These are phyloP conservation scores for Exophiala aquamarina DNA, from an alignment of 2,329 filamentous ascomycete genomes.

Conservation along the genomic window DNA sequence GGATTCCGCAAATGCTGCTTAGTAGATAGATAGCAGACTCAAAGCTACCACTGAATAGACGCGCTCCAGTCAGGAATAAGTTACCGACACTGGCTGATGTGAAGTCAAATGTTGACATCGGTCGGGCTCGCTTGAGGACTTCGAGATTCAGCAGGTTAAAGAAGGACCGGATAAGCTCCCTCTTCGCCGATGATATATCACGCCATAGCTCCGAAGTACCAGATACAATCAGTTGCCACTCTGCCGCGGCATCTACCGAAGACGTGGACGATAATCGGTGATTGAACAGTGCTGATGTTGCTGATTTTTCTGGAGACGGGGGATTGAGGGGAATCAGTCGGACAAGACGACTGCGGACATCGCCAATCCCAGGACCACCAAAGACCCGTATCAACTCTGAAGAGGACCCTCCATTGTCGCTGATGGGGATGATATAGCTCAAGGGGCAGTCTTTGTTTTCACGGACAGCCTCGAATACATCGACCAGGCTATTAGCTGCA, in stretches of 20 bases:
- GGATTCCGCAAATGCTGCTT: conserved; percentile 81
- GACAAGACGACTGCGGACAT: conserved; percentile 79
- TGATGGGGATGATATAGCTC: conserved; percentile 90
- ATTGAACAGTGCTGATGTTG: conserved; percentile 84
- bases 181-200: conserved; percentile 67
- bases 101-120: conserved; percentile 73
- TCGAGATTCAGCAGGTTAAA: conserved; percentile 76
- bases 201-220: conserved; percentile 75
- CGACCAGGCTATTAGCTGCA: conserved; percentile 90
- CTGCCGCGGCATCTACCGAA: conserved; percentile 59
- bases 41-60: conserved; percentile 88
- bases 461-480: conserved; percentile 73
- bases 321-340: conserved; percentile 74
- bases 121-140: conserved; percentile 72
- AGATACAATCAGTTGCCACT: conserved; percentile 90
- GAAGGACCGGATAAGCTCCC: conserved; percentile 74
- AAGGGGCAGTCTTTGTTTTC: conserved; percentile 66
- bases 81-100: conserved; percentile 75
- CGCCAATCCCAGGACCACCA: conserved; percentile 83
- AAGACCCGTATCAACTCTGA: conserved; percentile 93
- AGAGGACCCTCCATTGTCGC: conserved; percentile 91
- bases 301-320: conserved; percentile 64
- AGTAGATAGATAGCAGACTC: conserved; percentile 91
- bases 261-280: conserved; percentile 70
- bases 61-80: conserved; percentile 77